Conservation (phyloP, 1,284 basidiomycete species). For the Ustilago tritici region DNA sequence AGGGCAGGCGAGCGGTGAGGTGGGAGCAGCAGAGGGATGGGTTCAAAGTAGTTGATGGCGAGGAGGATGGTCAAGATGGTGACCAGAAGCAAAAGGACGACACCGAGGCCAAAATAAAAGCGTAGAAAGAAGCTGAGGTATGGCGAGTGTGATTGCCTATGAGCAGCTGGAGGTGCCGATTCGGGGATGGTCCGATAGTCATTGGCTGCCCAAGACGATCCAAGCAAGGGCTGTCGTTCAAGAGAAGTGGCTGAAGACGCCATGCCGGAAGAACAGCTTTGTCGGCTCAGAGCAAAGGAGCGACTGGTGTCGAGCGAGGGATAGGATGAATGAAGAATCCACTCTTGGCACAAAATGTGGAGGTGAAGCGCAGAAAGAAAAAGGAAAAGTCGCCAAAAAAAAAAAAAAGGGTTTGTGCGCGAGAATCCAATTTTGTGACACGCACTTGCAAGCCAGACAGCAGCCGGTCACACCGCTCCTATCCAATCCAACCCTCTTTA, state of each 20-base stretch:
- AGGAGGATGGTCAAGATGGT: conserved; percentile 45
- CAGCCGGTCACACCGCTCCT: too few relatives aligned
- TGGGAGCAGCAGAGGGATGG: conserved; percentile 50
- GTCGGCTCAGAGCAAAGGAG: neutral
- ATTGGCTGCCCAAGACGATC: conserved; percentile 1
- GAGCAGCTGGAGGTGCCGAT: conserved; percentile 9
- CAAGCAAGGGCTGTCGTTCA: conserved; percentile 44
- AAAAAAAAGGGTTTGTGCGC: conserved; percentile 3
- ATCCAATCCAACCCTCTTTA: too few relatives aligned
- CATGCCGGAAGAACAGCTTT: conserved; percentile 12
- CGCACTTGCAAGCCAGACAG: neutral
- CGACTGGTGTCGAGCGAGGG: neutral
- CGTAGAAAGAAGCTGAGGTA: conserved; percentile 42
- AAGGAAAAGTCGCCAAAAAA: conserved; percentile 1
- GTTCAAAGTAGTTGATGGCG: conserved; percentile 45
- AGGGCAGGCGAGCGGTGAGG: conserved; percentile 47
- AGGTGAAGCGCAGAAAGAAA: neutral
- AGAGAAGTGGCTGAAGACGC: conserved; percentile 19
- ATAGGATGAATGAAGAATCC: neutral
- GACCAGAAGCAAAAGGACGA: conserved; percentile 42
- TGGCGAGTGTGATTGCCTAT: conserved; percentile 27
- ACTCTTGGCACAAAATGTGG: neutral
- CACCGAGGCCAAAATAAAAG: conserved; percentile 42
- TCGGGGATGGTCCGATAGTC: conserved; percentile 34
- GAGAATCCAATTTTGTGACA: neutral